Base-by-base conservation (phyloP, 352 stramenopile species). In the Phytopythium sindhum region DNA sequence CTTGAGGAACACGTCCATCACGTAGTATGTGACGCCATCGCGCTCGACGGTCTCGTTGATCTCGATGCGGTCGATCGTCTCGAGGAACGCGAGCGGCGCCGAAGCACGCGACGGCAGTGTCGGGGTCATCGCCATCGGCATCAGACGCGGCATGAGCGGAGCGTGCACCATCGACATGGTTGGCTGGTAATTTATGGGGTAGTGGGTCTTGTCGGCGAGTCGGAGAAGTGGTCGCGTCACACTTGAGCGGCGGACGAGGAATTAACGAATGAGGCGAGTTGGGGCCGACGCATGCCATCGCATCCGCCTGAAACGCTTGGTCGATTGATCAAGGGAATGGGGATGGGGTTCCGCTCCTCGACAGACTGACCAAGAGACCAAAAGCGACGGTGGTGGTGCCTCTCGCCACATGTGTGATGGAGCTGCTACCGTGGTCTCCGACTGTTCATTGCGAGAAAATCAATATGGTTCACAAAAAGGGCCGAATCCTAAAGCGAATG, bases 1-100 rank as follows among this genome's bases (percentile, higher is more conserved):
- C 65, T 89, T 60, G 5, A 89, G 64, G 69, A 74, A 91, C 19
- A 91, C 71, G 39, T 91, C 74, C 10, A 88, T 48, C 11, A 78
- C 61, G 60, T 87, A 87, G 63, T 75, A 86, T 0, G 69, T 64
- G 45, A 88, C 76, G 21, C 77, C 73, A 12, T 69, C 64, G 35
- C 79, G 76, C 53, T 75, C 57, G n/a, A 50, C 64, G 24, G 62
- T 76, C 28, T 39, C 56, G 44, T 75, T 74, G 60, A 88, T 81
- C 63, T 84, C 72, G 57, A 88, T 41, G 48, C 65, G 70, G 23
- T 84, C 68, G 64, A 86, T 77, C 28, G 72, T 75, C 42, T 74
- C 63, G 35, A 81, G 57, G 31, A 61, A 70, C 35, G 64, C 54
- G 8, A 81, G 53, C n/a, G 73, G 73, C 6, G 68, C 73, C 29